Base-by-base conservation (phyloP, 495 filamentous ascomycete species). In the Margaritispora aquatica region DNA sequence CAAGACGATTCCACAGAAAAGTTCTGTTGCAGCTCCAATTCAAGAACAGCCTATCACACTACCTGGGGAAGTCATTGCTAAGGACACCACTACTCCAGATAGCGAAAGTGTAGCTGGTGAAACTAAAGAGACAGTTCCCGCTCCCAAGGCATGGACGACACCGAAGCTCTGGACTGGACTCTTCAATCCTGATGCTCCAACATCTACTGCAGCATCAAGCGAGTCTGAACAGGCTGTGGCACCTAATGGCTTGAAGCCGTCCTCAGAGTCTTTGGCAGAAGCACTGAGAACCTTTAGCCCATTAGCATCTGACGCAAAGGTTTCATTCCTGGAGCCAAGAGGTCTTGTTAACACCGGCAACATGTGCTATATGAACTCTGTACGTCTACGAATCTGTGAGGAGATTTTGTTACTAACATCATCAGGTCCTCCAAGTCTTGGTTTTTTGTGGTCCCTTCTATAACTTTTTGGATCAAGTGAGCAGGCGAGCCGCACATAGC, bases 301-400 rank as follows among this genome's bases (percentile, higher is more conserved):
- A 13, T 75, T 86, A 36, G 77, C 77, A 26, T 75, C 76, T 41
- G 76, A 78, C 19, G 78, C 82, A 5, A 92, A 89, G 64, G 75
- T 93, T 52, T 73, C 85, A 11, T 97, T 97, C 68, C 78, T 98
- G 4, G 90, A 97, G 70, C 94, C 94, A n/a, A 80, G 95, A 51
- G 94, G 94, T 3, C 81, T 98, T 65, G 86, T 96, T 48, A 98
- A 98, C 72, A 95, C 92, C 47, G 94, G 94, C 8, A 98, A 98
- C 68, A 94, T 97, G 92, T 98, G 94, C 74, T 98, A 97, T 76
- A 97, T 98, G 95, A 98, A 97, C 76, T 96, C 94, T 48, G 94
- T 97, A 80, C 76, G 90, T 58, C 41, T 51, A 31, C 34, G 59
- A 66, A 52, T 26, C 19, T 22, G 1, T 21, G 13, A 23, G 7